Conservation (phyloP, 345 rosid species). For the Populus pruinosa region DNA sequence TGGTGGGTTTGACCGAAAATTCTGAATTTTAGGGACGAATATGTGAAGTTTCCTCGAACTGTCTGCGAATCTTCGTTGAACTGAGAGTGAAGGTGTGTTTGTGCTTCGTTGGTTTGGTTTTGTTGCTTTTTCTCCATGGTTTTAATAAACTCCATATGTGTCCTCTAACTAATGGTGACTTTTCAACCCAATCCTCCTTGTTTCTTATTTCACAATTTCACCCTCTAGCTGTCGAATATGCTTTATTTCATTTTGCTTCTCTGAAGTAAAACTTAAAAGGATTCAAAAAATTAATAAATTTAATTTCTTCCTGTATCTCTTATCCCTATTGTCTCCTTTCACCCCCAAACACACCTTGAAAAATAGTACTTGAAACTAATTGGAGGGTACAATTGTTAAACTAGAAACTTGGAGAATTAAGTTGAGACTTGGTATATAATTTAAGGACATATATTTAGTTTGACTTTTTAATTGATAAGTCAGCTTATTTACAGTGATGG, state of each 20-base stretch:
- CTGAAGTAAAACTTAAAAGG: no score
- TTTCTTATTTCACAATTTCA: neutral
- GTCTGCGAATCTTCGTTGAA: constrained; percentile 19
- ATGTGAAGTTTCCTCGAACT: constrained; percentile 20
- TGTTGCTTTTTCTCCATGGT: neutral
- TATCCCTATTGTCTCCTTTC: no score
- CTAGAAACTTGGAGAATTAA: neutral
- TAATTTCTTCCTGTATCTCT: no score
- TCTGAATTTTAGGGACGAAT: neutral
- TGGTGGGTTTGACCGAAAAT: neutral
- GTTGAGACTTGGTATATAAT: neutral
- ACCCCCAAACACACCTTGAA: neutral
- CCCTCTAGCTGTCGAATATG: neutral
- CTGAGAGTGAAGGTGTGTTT: neutral
- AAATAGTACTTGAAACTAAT: no score
- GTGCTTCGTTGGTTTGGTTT: neutral
- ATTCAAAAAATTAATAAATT: no score
- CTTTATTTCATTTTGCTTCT: neutral
- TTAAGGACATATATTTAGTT: neutral
- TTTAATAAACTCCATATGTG: neutral
- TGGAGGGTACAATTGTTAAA: neutral
- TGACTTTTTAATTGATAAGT: neutral
- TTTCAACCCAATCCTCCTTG: neutral
- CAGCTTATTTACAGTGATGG: neutral
- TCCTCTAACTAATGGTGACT: neutral